phyloP scores from a whole-genome alignment of 257 asterid genomes.

The Jasminum sambac region DNA sequence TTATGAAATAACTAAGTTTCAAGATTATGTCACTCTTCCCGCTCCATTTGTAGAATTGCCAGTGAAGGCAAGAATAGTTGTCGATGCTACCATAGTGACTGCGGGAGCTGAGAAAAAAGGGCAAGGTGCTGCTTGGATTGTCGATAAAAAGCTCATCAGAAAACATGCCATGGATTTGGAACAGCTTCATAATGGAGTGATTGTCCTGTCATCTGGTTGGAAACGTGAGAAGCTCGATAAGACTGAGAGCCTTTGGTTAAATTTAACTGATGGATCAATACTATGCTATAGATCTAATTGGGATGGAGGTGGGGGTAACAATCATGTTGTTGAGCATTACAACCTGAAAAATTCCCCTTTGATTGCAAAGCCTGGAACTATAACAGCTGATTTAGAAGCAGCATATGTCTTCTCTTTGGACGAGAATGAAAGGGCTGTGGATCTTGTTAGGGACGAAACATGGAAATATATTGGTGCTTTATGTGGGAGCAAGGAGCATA shows the following conservation, averaged over 20 bases:
- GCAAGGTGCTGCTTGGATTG: too few relatives aligned
- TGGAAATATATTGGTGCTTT: too few relatives aligned
- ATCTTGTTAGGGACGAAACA: too few relatives aligned
- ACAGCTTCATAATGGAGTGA: conserved; percentile 83
- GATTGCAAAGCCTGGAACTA: conserved; percentile 96
- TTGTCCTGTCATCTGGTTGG: conserved; percentile 92
- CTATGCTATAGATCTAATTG: too few relatives aligned
- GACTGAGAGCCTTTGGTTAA: too few relatives aligned
- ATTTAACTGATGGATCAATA: too few relatives aligned
- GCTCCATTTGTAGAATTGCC: conserved; percentile 96
- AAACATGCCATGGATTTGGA: conserved; percentile 65
- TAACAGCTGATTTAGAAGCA: too few relatives aligned
- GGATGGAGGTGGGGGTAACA: conserved; percentile 97
- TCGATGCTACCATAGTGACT: conserved; percentile 71
- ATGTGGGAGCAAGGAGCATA: too few relatives aligned
- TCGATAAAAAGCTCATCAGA: too few relatives aligned
- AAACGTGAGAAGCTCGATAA: conserved; percentile 82
- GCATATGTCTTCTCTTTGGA: too few relatives aligned
- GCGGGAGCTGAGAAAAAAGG: conserved; percentile 93
- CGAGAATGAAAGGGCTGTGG: conserved; percentile 90
- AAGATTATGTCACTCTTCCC: conserved; percentile 70
- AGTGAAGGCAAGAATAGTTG: conserved; percentile 91
- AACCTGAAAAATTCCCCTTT: conserved; percentile 66
- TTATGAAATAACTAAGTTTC: too few relatives aligned
- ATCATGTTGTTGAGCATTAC: conserved; percentile 90